Base-by-base conservation (phyloP, 2,329 filamentous ascomycete species). In the Arthroderma uncinatum region DNA sequence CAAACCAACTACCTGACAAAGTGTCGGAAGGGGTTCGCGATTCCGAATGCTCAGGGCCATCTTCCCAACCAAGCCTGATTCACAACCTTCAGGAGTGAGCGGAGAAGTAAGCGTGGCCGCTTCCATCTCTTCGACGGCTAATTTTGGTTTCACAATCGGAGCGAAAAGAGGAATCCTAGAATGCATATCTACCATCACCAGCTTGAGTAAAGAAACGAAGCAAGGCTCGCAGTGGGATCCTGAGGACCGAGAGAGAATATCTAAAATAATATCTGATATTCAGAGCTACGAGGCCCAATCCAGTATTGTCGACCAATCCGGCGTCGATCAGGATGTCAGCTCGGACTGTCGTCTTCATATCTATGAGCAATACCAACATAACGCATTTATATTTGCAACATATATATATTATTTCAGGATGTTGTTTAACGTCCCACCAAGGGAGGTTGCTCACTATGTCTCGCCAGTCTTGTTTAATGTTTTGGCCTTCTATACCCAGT, bases 81-180 rank as follows among this genome's bases (percentile, higher is more conserved):
- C 28, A 3, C 28, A 30, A 30, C 28, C 28, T 7, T 30, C 28
- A 30, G 16, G 16, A 10, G 9, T 10, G 14, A 40, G 37, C 16
- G 9, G 12, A n/a, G 37, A 40, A 19, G 9, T 19, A 3, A 40
- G 12, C 12, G 37, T 40, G 37, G 9, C 44, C n/a, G 12, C 44
- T 21, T 50, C 44, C 10, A 50, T 50, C 21, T 21, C 44, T 21
- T 50, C 21, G 44, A 14, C 16, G 12, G 4, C 12, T n/a, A 14
- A 50, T 33, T 61, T 58, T 42, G 58, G 60, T 10, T 63, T 63
- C 59, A 63, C 62, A 8, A 62, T 63, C 36, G 62, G 62, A 3
- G 60, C 60, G 1, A 57, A 58, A 36, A 23, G 58, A 25, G 47
- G 55, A 12, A 36, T 63, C 3, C 39, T 63, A 33, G 53, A 60